Evolutionary conservation across 140 eudicot species (phyloP).

Genomic region (Anethum foeniculum): DNA sequence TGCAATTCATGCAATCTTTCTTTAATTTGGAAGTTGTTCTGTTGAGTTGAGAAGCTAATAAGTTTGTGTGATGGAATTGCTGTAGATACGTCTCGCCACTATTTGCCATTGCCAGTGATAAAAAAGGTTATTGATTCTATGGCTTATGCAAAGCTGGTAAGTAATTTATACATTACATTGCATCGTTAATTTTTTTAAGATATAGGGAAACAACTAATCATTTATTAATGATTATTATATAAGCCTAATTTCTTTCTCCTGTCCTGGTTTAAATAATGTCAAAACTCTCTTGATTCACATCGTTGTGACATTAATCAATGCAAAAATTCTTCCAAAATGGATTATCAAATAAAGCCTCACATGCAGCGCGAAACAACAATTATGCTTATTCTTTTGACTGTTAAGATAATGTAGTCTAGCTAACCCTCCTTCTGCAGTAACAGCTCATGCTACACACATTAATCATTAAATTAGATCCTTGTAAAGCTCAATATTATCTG

Average conservation of each 20-base stretch:
- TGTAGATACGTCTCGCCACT: conserved; percentile 93
- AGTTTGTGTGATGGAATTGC: conserved; percentile 7
- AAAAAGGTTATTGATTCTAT: conserved; percentile 93
- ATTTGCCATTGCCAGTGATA: conserved; percentile 63
- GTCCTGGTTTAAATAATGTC: neutral
- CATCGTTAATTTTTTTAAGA: neutral
- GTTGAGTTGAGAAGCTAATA: conserved; percentile 8
- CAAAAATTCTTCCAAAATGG: neutral
- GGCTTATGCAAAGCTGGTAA: conserved; percentile 94
- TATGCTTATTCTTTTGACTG: neutral
- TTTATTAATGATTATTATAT: neutral
- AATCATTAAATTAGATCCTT: neutral
- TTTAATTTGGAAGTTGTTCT: neutral
- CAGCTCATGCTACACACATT: neutral
- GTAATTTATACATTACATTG: conserved; percentile 5
- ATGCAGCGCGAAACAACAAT: neutral
- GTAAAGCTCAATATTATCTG: neutral
- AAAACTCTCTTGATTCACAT: neutral
- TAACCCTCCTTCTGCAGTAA: neutral
- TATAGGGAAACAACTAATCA: neutral
- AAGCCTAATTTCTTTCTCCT: neutral
- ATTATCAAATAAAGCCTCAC: neutral
- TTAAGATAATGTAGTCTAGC: neutral
- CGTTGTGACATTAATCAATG: neutral
- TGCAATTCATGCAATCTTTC: neutral